Evolutionary conservation across 192 early-diverging fungal species (phyloP).

Genomic region (Diversispora eburnea): DNA sequence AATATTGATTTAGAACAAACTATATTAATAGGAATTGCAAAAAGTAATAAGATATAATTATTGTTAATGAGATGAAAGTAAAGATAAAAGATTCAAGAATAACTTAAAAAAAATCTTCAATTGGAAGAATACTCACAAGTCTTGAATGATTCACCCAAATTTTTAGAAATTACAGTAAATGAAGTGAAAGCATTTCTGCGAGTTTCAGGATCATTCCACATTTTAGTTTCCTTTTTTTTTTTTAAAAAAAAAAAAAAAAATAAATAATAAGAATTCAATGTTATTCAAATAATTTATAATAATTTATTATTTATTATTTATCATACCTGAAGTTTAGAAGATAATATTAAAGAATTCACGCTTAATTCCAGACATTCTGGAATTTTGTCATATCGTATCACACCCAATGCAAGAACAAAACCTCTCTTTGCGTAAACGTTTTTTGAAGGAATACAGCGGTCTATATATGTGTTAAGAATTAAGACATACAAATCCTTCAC

Average conservation of each 20-base stretch:
- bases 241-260: slow-evolving; percentile 16
- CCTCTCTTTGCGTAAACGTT: slow-evolving; percentile 56
- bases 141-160: slow-evolving; percentile 36
- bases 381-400: slow-evolving; percentile 41
- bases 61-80: not conserved
- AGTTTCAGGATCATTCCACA: slow-evolving; percentile 61
- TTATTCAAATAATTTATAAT: not conserved
- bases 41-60: too few species aligned
- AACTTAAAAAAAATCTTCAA: not conserved
- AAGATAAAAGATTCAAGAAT: not conserved
- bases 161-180: slow-evolving; percentile 46
- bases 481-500: not conserved
- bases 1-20: slow-evolving; percentile 37
- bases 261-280: not conserved
- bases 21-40: not conserved
- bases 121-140: slow-evolving; percentile 31
- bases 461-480: slow-evolving; percentile 28
- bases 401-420: slow-evolving; percentile 61
- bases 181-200: slow-evolving; percentile 63
- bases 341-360: slow-evolving; percentile 30
- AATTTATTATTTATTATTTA: not conserved
- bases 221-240: slow-evolving; percentile 18
- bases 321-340: slow-evolving; percentile 37
- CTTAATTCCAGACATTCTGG: slow-evolving; percentile 24
- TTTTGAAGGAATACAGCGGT: slow-evolving; percentile 28